Base-by-base conservation (phyloP, 2,329 filamentous ascomycete species). In the Zasmidium cellare region DNA sequence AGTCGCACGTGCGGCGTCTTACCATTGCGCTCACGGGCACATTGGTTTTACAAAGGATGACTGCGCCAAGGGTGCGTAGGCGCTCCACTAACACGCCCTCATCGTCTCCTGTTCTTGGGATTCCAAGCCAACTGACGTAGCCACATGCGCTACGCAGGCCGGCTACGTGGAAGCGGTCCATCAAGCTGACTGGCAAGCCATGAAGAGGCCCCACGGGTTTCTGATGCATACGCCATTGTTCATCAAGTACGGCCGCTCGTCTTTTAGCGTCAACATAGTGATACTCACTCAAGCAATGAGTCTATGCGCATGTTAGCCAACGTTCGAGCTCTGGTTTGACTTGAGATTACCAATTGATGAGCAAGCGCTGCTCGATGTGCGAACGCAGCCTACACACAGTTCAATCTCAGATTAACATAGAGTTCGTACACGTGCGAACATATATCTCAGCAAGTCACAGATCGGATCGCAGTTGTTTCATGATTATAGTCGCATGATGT, bases 361-460 rank as follows among this genome's bases (percentile, higher is more conserved):
- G 58, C 53, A 23, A 60, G 46, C 9, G 51, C 54, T 24, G 58
- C 58, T 22, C 54, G 46, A 46, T 60, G 54, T 22, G 31, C 38
- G 50, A 60, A 60, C 20, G 58, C 58, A 9, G 28, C 35, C 35
- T 41, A 14, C 3, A 5, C 35, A 16, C 16, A n/a, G 16, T 41
- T 41, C 11, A 3, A 41, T 16, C 35, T 31, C 35, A 41, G 25
- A 28, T 28, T 11, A 28, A 11, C 25, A 11, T 5, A 5, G 25
- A 28, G n/a, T n/a, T n/a, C n/a, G n/a, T n/a, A n/a, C n/a, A n/a
- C n/a, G n/a, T n/a, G n/a, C n/a, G n/a, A n/a, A n/a, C n/a, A n/a
- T n/a, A n/a, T n/a, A n/a, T n/a, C n/a, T n/a, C n/a, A n/a, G n/a
- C n/a, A n/a, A n/a, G n/a, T n/a, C n/a, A n/a, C n/a, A n/a, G n/a